These are phyloP conservation scores for Sordariomycetes sp. DNA, from an alignment of 2,329 filamentous ascomycete genomes.

Conservation along the genomic window DNA sequence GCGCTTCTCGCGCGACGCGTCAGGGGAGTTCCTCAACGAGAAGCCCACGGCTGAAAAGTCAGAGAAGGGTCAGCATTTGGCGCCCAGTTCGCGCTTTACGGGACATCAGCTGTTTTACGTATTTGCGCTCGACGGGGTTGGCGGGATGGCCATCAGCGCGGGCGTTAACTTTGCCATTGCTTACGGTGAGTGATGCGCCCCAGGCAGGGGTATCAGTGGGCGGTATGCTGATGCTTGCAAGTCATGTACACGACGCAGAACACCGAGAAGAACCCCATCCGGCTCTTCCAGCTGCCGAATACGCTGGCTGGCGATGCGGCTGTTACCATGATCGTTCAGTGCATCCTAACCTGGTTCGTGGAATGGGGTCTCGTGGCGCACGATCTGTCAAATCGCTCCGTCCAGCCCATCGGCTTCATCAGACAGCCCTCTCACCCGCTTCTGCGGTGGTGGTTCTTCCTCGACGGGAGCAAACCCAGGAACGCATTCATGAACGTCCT, in stretches of 20 bases:
- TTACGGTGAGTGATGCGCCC: conserved; percentile 27
- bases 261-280: conserved; percentile 25
- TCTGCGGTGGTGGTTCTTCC: conserved; percentile 34
- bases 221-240: conserved; percentile 11
- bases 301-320: conserved; percentile 38
- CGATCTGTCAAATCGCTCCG: conserved; percentile 32
- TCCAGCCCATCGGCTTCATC: conserved; percentile 37
- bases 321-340: conserved; percentile 42
- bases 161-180: conserved; percentile 43
- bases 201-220: neutral
- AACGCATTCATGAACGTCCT: neutral
- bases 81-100: conserved; percentile 29
- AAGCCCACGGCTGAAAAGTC: neutral
- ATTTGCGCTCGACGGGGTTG: conserved; percentile 35
- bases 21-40: neutral
- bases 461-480: conserved; percentile 17
- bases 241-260: conserved; percentile 37
- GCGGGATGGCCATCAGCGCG: conserved; percentile 35
- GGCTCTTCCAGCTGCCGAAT: conserved; percentile 39
- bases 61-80: conserved; percentile 10
- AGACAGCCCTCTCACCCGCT: conserved; percentile 20
- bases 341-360: conserved; percentile 40
- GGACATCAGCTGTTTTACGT: conserved; percentile 38
- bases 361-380: conserved; percentile 36
- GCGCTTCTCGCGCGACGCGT: neutral